phyloP scores from a whole-genome alignment of 108 stramenopile species.

The Craspedostauros australis region DNA sequence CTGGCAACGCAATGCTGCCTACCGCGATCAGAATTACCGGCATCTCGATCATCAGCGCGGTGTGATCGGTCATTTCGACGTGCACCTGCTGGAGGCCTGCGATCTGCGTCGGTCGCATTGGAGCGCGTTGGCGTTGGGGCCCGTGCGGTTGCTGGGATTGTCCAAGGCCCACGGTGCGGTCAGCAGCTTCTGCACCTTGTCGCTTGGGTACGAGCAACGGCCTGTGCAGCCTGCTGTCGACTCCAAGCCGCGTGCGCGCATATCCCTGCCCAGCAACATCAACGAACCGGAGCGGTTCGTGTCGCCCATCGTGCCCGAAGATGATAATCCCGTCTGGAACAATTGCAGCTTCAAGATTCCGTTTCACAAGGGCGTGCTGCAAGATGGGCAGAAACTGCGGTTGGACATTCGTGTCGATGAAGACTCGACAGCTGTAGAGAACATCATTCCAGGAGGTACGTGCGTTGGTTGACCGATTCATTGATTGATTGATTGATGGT shows the following conservation, averaged over 20 bases:
- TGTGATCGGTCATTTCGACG: conserved; percentile 51
- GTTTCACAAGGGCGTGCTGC: conserved; percentile 48
- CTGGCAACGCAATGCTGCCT: conserved; percentile 36
- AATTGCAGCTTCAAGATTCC: conserved; percentile 45
- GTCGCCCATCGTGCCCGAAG: conserved; percentile 45
- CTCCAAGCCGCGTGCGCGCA: no score
- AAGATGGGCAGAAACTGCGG: conserved; percentile 37
- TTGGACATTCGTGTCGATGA: conserved; percentile 62
- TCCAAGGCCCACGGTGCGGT: conserved; percentile 68
- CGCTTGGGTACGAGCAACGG: conserved; percentile 31
- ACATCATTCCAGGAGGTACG: conserved; percentile 36
- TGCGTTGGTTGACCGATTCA: no score
- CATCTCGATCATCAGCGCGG: conserved; percentile 75
- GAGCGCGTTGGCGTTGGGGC: conserved; percentile 67
- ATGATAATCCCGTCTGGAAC: conserved; percentile 71
- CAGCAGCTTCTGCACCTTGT: conserved; percentile 46
- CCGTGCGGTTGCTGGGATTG: conserved; percentile 62
- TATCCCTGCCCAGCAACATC: neutral
- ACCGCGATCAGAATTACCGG: conserved; percentile 59
- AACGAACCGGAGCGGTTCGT: conserved; percentile 14
- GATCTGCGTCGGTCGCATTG: conserved; percentile 63
- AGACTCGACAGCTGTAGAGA: conserved; percentile 52
- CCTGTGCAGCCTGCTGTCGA: no score
- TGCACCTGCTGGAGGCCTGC: conserved; percentile 62
- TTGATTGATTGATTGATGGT: no score